These are phyloP conservation scores for Eutypella sp. DNA, from an alignment of 2,329 filamentous ascomycete species.

Conservation along the genomic window DNA sequence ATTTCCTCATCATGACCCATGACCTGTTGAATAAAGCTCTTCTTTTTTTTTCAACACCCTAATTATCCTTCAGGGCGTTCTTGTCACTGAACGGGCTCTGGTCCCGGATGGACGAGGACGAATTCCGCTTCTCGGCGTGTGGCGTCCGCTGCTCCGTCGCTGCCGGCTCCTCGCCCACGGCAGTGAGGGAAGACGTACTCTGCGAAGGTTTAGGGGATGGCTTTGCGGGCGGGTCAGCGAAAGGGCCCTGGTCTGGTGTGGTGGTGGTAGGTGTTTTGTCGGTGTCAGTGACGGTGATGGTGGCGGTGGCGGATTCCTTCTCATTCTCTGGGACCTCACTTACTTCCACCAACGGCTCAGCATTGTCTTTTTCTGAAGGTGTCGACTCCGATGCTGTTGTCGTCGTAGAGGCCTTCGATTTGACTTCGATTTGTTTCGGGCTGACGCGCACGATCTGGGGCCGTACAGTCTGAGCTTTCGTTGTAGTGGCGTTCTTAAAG, in stretches of 20 bases:
- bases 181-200: conserved; percentile 45
- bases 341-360: conserved; percentile 13
- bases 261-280: conserved; percentile 44
- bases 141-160: conserved; percentile 35
- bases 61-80: conserved; percentile 26
- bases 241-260: conserved; percentile 55
- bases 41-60: conserved; percentile 1
- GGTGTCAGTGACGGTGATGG: conserved; percentile 45
- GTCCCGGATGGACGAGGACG: conserved; percentile 13
- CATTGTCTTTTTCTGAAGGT: conserved; percentile 15
- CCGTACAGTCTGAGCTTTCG: conserved; percentile 51
- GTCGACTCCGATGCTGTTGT: too few species aligned
- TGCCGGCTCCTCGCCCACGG: conserved; percentile 51
- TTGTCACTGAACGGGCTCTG: conserved; percentile 29
- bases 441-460: conserved; percentile 57
- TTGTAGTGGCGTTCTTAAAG: conserved; percentile 57
- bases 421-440: conserved; percentile 33
- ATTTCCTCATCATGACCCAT: conserved; percentile 15
- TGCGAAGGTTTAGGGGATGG: conserved; percentile 28
- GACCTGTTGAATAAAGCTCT: neutral
- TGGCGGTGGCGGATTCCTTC: conserved; percentile 40
- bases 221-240: conserved; percentile 47
- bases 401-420: conserved; percentile 18
- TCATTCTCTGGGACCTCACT: conserved; percentile 4
- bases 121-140: conserved; percentile 28